Conservation (phyloP, 176 grass and related monocot genomes). For the Puccinellia tenuiflora region DNA sequence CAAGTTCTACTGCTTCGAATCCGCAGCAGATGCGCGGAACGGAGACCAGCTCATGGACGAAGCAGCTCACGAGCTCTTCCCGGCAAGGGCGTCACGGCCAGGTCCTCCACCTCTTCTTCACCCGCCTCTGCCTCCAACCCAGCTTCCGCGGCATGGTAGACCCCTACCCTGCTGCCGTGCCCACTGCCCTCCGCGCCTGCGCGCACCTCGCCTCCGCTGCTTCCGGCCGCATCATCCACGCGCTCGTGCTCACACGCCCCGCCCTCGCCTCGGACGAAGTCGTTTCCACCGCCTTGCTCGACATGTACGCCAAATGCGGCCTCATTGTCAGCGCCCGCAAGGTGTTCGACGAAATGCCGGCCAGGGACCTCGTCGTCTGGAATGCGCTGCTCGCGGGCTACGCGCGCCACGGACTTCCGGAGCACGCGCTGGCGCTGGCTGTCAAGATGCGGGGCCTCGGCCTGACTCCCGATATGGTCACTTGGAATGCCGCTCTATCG, state of each 20-base stretch:
- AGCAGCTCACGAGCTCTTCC: slow-evolving; percentile 43
- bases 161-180: slow-evolving; percentile 34
- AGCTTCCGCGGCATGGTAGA: neutral
- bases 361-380: slow-evolving; percentile 48
- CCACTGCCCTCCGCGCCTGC: slow-evolving; percentile 49
- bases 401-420: slow-evolving; percentile 32
- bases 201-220: slow-evolving; percentile 32
- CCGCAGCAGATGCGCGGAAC: slow-evolving; percentile 2
- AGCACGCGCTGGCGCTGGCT: slow-evolving; percentile 33
- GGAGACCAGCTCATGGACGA: slow-evolving; percentile 32
- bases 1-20: no score
- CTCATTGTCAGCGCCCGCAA: slow-evolving; percentile 34
- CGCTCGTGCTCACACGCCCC: slow-evolving; percentile 26
- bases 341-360: slow-evolving; percentile 53
- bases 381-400: slow-evolving; percentile 64
- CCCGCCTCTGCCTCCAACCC: neutral
- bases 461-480: slow-evolving; percentile 36
- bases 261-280: slow-evolving; percentile 35
- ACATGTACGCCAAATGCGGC: slow-evolving; percentile 62
- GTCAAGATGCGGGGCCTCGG: slow-evolving; percentile 50
- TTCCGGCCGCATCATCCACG: slow-evolving; percentile 38
- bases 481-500: slow-evolving; percentile 47
- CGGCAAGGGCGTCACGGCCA: slow-evolving; percentile 33
- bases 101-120: slow-evolving; percentile 53
- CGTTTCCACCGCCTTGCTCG: slow-evolving; percentile 39